These are phyloP conservation scores for Colletotrichum destructivum DNA, from an alignment of 2,329 filamentous ascomycete species.

Conservation along the genomic window DNA sequence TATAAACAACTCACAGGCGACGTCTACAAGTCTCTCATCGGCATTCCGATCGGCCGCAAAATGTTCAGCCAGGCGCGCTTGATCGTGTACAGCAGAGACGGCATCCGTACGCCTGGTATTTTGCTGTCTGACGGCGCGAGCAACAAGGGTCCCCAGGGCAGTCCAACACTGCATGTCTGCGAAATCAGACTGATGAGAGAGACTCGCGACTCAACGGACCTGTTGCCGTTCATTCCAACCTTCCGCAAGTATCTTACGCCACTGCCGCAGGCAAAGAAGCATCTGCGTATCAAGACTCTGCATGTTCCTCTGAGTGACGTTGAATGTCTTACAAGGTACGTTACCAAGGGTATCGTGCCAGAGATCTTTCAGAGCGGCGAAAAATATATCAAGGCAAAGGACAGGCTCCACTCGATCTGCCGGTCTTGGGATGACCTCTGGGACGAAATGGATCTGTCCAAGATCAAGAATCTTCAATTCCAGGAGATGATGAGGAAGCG, in stretches of 20 bases:
- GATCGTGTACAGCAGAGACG: slow-evolving; percentile 88
- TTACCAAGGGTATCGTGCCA: slow-evolving; percentile 71
- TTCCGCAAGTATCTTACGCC: slow-evolving; percentile 79
- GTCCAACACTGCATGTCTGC: slow-evolving; percentile 82
- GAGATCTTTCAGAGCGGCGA: slow-evolving; percentile 71
- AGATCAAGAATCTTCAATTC: slow-evolving; percentile 85
- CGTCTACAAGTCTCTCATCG: slow-evolving; percentile 81
- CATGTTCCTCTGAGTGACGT: slow-evolving; percentile 84
- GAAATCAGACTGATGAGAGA: slow-evolving; percentile 80
- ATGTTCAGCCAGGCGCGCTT: slow-evolving; percentile 84
- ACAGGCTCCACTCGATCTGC: slow-evolving; percentile 78
- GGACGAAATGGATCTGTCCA: slow-evolving; percentile 87
- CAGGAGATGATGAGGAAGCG: slow-evolving; percentile 85
- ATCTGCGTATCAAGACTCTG: slow-evolving; percentile 77
- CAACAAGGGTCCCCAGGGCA: slow-evolving; percentile 68
- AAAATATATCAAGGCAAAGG: slow-evolving; percentile 69
- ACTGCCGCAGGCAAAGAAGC: slow-evolving; percentile 75
- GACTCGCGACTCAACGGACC: slow-evolving; percentile 83
- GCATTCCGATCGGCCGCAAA: slow-evolving; percentile 85
- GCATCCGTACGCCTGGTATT: slow-evolving; percentile 85
- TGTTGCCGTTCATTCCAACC: slow-evolving; percentile 84
- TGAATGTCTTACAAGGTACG: slow-evolving; percentile 85
- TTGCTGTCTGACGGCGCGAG: slow-evolving; percentile 82
- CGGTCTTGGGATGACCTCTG: slow-evolving; percentile 83
- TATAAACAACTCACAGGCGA: slow-evolving; percentile 86